Percentiles rank a stretch among this genome's conserved stretches.
Evolutionary conservation across 2,329 filamentous ascomycete species (phyloP).

Genomic region (Talaromyces piceae): DNA sequence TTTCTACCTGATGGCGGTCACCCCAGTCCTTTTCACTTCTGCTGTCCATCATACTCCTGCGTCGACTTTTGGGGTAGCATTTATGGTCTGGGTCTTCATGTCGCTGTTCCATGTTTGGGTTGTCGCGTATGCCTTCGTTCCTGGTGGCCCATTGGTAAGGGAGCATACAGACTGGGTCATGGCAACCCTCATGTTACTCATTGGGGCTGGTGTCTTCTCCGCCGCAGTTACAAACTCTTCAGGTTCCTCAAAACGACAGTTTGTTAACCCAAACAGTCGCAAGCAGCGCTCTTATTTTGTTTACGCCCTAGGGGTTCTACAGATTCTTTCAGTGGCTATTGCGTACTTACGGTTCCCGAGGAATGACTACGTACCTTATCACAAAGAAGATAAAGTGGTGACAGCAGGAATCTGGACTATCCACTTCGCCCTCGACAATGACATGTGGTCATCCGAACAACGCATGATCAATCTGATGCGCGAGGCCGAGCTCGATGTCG

Average conservation of each 20-base stretch:
- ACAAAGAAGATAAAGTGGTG: conserved; percentile 75
- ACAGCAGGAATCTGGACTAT: conserved; percentile 98
- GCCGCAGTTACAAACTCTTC: conserved; percentile 47
- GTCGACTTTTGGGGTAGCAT: conserved; percentile 77
- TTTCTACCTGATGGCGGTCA: conserved; percentile 72
- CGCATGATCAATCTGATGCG: conserved; percentile 87
- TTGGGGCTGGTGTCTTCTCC: conserved; percentile 79
- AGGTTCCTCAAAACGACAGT: conserved; percentile 33
- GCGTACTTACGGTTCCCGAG: conserved; percentile 88
- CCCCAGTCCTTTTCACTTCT: conserved; percentile 66
- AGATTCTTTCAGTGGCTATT: conserved; percentile 69
- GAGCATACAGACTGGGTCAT: conserved; percentile 97
- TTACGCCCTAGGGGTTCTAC: conserved; percentile 65
- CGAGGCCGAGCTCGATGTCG: conserved; percentile 92
- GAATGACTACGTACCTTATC: conserved; percentile 86
- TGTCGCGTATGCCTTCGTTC: conserved; percentile 95
- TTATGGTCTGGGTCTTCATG: conserved; percentile 86
- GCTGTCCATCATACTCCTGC: conserved; percentile 71
- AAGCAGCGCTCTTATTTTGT: conserved; percentile 60
- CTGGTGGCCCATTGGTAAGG: conserved; percentile 82
- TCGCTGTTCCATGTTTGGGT: conserved; percentile 98
- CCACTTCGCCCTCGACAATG: conserved; percentile 94
- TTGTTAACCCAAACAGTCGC: conserved; percentile 31
- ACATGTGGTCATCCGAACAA: conserved; percentile 96
- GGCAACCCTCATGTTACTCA: conserved; percentile 71